Conservation (phyloP, 2,329 filamentous ascomycete species). For the Ophiostoma fasciatum region DNA sequence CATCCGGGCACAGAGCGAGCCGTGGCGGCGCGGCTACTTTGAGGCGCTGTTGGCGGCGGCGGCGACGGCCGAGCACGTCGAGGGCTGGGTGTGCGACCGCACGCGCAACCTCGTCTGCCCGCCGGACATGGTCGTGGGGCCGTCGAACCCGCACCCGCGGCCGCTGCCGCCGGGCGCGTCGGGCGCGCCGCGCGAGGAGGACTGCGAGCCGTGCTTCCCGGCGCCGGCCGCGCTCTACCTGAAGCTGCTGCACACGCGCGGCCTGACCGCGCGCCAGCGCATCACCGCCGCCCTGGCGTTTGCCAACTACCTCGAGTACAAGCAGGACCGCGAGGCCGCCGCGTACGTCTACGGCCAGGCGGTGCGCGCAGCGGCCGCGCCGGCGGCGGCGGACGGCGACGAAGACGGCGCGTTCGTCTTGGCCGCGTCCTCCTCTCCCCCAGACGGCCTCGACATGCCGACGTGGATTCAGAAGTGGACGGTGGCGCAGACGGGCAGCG, state of each 20-base stretch:
- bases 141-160: slow-evolving; percentile 67
- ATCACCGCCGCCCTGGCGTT: slow-evolving; percentile 72
- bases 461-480: slow-evolving; percentile 9
- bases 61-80: slow-evolving; percentile 62
- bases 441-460: too few species aligned
- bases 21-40: slow-evolving; percentile 78
- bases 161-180: slow-evolving; percentile 52
- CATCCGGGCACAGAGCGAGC: slow-evolving; percentile 58
- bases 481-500: slow-evolving; percentile 13
- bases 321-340: slow-evolving; percentile 26
- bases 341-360: slow-evolving; percentile 8
- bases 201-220: slow-evolving; percentile 56
- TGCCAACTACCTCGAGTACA: slow-evolving; percentile 73
- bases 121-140: slow-evolving; percentile 59
- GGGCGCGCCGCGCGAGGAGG: slow-evolving; percentile 54
- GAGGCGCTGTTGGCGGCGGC: slow-evolving; percentile 67
- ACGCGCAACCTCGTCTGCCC: slow-evolving; percentile 54
- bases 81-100: slow-evolving; percentile 61
- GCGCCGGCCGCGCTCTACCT: slow-evolving; percentile 65
- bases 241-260: slow-evolving; percentile 65
- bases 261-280: slow-evolving; percentile 64
- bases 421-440: not conserved
- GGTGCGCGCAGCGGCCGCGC: slow-evolving; percentile 3
- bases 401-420: not conserved
- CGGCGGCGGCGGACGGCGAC: not conserved